Percentiles rank a stretch among this genome's conserved stretches.
These are phyloP conservation scores for Solanum rostratum DNA, from an alignment of 257 asterid species.

Conservation along the genomic window DNA sequence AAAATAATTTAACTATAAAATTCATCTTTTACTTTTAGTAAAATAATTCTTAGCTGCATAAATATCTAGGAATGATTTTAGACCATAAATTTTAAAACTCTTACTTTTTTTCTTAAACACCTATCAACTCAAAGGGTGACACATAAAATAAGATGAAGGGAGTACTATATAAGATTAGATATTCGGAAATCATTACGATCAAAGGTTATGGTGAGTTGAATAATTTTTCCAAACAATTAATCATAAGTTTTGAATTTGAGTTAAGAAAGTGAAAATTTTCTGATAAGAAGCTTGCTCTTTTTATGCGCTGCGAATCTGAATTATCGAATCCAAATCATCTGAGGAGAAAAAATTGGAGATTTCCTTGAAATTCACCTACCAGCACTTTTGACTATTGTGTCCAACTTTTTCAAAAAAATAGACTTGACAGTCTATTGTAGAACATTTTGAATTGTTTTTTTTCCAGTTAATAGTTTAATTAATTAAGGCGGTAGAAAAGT, in stretches of 20 bases:
- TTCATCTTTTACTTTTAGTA: too few relatives aligned
- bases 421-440: not conserved
- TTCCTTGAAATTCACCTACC: slow-evolving; percentile 9
- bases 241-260: not conserved
- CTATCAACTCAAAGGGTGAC: too few relatives aligned
- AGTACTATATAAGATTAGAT: not conserved
- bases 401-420: not conserved
- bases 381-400: not conserved
- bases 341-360: not conserved
- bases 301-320: fast-evolving
- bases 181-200: too few relatives aligned
- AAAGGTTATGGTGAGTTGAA: not conserved
- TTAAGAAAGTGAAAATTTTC: not conserved
- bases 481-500: not conserved
- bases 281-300: not conserved
- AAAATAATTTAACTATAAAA: too few relatives aligned
- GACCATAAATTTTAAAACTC: too few relatives aligned
- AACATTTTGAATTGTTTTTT: not conserved
- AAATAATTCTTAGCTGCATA: too few relatives aligned
- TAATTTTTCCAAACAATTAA: not conserved
- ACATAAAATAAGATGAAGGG: too few relatives aligned
- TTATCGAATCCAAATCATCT: too few relatives aligned
- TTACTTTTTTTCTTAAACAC: too few relatives aligned
- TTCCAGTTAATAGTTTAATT: not conserved
- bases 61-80: too few relatives aligned